These are phyloP conservation scores for Rosa chinensis DNA, from an alignment of 306 rosid species.

Conservation along the genomic window DNA sequence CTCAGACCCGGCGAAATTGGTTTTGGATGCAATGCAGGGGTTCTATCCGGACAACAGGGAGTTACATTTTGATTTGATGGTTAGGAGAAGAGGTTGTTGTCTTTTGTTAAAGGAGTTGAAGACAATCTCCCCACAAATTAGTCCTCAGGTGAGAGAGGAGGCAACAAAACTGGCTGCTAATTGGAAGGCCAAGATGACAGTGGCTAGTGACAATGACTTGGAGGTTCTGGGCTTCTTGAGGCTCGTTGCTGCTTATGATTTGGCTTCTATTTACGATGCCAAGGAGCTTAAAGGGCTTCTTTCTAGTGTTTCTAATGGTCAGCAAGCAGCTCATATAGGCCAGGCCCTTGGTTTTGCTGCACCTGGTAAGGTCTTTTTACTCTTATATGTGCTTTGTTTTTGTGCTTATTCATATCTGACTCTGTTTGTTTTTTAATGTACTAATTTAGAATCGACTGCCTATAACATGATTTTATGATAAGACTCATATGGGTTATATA, in stretches of 20 bases:
- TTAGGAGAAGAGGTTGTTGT: conserved; percentile 36
- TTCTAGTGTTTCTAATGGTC: conserved; percentile 21
- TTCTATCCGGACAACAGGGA: conserved; percentile 28
- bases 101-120: conserved; percentile 37
- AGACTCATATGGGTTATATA: neutral
- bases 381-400: neutral
- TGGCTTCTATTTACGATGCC: conserved; percentile 31
- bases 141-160: conserved; percentile 37
- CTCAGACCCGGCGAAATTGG: conserved; percentile 39
- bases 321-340: conserved; percentile 29
- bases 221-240: conserved; percentile 46
- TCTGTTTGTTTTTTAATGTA: conserved; percentile 6
- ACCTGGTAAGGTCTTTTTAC: conserved; percentile 32
- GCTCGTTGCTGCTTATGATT: conserved; percentile 35
- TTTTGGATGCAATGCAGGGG: conserved; percentile 43
- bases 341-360: conserved; percentile 26
- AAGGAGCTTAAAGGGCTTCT: conserved; percentile 29
- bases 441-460: neutral
- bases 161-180: conserved; percentile 39
- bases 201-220: conserved; percentile 16
- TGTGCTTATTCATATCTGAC: neutral
- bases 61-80: conserved; percentile 13
- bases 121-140: conserved; percentile 32
- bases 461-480: neutral
- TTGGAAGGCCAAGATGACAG: conserved; percentile 42